Percentiles rank a stretch among this genome's conserved stretches.
phyloP scores from a whole-genome alignment of 202 grass and related monocot species.

The Panicum hallii region DNA sequence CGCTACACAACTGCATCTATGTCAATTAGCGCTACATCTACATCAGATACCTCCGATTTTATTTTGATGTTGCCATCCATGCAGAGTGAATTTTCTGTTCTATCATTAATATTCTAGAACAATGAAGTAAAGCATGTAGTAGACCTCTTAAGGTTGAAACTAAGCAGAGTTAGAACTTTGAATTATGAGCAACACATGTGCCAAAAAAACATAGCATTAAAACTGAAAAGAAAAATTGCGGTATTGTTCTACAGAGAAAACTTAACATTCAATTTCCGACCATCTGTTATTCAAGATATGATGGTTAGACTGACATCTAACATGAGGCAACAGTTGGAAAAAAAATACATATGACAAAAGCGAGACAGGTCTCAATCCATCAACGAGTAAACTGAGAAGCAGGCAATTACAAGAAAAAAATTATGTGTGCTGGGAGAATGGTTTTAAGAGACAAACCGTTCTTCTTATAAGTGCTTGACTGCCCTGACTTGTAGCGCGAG shows the following conservation, averaged over 20 bases:
- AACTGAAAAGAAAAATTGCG: neutral
- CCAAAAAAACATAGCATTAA: neutral
- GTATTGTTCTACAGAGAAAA: neutral
- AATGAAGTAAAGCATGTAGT: neutral
- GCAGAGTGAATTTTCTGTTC: neutral
- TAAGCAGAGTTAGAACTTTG: neutral
- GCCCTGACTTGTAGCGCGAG: constrained; percentile 68
- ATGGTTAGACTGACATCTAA: neutral
- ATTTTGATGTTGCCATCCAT: constrained; percentile 17
- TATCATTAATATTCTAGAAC: constrained; percentile 18
- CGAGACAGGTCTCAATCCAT: neutral
- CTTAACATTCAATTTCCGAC: neutral
- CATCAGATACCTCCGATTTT: neutral
- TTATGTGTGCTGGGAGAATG: neutral
- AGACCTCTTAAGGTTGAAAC: neutral
- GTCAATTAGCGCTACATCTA: neutral
- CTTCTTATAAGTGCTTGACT: constrained; percentile 78
- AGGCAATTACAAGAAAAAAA: neutral
- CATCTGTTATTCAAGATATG: neutral
- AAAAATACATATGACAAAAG: neutral
- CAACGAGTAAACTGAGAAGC: neutral
- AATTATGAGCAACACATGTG: neutral
- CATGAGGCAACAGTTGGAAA: neutral
- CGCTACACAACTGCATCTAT: neutral
- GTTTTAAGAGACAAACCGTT: constrained; percentile 65